Conservation (phyloP, 2,329 filamentous ascomycete genomes). For the Stagonosporopsis vannaccii region DNA sequence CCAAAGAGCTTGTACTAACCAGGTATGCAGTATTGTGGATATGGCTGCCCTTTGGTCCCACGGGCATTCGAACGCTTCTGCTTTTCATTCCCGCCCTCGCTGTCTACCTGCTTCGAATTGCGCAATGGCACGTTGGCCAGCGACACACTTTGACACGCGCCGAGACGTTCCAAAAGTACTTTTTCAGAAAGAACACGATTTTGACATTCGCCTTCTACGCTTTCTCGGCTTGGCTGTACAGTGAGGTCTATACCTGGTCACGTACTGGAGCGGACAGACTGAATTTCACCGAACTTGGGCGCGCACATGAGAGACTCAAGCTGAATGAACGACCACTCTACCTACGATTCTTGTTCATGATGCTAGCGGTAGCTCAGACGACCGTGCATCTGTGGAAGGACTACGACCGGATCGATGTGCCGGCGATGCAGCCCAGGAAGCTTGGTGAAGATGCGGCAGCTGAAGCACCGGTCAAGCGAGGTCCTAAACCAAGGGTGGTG, state of each 20-base stretch:
- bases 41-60: slow-evolving; percentile 81
- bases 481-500: slow-evolving; percentile 28
- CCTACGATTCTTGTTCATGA: slow-evolving; percentile 72
- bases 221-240: slow-evolving; percentile 80
- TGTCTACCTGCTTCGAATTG: slow-evolving; percentile 85
- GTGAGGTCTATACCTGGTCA: slow-evolving; percentile 81
- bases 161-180: slow-evolving; percentile 67
- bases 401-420: slow-evolving; percentile 70
- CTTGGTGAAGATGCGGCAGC: slow-evolving; percentile 23
- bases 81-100: slow-evolving; percentile 79
- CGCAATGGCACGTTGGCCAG: slow-evolving; percentile 71
- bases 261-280: slow-evolving; percentile 67
- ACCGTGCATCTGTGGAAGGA: slow-evolving; percentile 74
- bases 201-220: slow-evolving; percentile 79
- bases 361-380: slow-evolving; percentile 75
- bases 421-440: slow-evolving; percentile 42
- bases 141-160: slow-evolving; percentile 73
- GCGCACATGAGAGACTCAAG: slow-evolving; percentile 71
- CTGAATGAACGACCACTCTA: slow-evolving; percentile 90
- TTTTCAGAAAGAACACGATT: slow-evolving; percentile 66
- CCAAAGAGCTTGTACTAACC: slow-evolving; percentile 22
- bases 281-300: slow-evolving; percentile 74
- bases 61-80: slow-evolving; percentile 75
- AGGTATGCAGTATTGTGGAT: slow-evolving; percentile 74
- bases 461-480: slow-evolving; percentile 7